Evolutionary conservation across 2,329 filamentous ascomycete genomes (phyloP).

Genomic region (Fonsecaea pedrosoi): DNA sequence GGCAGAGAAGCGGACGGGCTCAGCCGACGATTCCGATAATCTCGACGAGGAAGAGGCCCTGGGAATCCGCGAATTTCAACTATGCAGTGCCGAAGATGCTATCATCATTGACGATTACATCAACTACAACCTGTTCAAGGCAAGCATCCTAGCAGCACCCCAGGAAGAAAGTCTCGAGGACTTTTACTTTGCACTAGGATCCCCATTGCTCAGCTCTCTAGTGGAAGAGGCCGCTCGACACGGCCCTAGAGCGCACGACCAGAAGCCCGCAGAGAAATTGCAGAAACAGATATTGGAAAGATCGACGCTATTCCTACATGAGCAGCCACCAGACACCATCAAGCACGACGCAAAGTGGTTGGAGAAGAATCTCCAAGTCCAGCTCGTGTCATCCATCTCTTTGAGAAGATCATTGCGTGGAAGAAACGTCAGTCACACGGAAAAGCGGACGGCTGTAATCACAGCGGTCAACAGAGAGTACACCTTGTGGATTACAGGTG

Average conservation of each 20-base stretch:
- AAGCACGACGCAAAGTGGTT: slow-evolving; percentile 90
- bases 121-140: slow-evolving; percentile 86
- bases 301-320: slow-evolving; percentile 87
- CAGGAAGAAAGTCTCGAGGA: slow-evolving; percentile 86
- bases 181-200: slow-evolving; percentile 83
- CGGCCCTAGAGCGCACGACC: slow-evolving; percentile 70
- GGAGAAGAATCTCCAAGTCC: slow-evolving; percentile 79
- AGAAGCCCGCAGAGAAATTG: slow-evolving; percentile 71
- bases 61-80: slow-evolving; percentile 76
- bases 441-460: slow-evolving; percentile 77
- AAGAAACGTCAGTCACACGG: slow-evolving; percentile 71
- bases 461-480: slow-evolving; percentile 64
- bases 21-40: slow-evolving; percentile 50
- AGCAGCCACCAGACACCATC: slow-evolving; percentile 77
- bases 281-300: slow-evolving; percentile 85
- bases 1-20: slow-evolving; percentile 47
- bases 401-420: slow-evolving; percentile 78
- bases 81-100: slow-evolving; percentile 74
- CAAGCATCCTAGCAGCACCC: slow-evolving; percentile 81
- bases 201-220: slow-evolving; percentile 74
- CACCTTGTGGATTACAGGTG: slow-evolving; percentile 77
- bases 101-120: slow-evolving; percentile 87
- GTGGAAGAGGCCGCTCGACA: slow-evolving; percentile 80
- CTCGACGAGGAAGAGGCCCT: slow-evolving; percentile 66
- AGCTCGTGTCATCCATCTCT: slow-evolving; percentile 77